Conservation (phyloP, 1,284 basidiomycete genomes). For the Trametes versicolor region DNA sequence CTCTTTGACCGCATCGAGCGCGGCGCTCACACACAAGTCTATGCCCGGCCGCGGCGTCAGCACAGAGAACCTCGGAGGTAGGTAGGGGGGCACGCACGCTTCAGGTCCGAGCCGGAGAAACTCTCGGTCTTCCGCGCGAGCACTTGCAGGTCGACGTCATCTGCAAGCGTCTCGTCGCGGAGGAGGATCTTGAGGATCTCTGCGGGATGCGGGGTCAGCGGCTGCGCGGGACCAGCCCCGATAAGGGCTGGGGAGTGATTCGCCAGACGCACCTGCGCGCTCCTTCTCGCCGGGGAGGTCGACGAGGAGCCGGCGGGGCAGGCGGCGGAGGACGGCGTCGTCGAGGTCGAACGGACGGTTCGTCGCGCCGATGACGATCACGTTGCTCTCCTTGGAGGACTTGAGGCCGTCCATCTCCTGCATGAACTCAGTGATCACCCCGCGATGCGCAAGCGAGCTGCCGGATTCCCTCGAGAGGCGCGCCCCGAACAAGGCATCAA, state of each 20-base stretch:
- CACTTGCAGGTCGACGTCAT: conserved; percentile 70
- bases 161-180: conserved; percentile 76
- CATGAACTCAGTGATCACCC: conserved; percentile 95
- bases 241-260: conserved; percentile 8
- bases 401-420: conserved; percentile 98
- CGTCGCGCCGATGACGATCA: conserved; percentile 95
- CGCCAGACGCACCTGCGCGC: conserved; percentile 68
- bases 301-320: conserved; percentile 85
- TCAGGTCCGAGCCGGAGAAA: conserved; percentile 94
- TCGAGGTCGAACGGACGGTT: conserved; percentile 90
- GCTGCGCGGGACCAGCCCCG: background rate
- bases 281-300: conserved; percentile 88
- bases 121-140: conserved; percentile 83
- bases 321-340: conserved; percentile 84
- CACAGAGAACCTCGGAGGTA: conserved; percentile 28
- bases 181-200: conserved; percentile 88
- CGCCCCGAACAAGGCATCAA: conserved; percentile 93
- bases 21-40: conserved; percentile 93
- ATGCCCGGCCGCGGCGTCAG: conserved; percentile 19
- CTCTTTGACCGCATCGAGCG: conserved; percentile 90
- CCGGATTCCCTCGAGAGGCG: conserved; percentile 87
- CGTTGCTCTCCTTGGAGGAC: conserved; percentile 80
- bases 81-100: conserved; percentile 71
- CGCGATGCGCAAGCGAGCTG: conserved; percentile 84
- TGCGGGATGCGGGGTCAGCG: conserved; percentile 43